These are phyloP conservation scores for Eutypa lata DNA, from an alignment of 2,329 filamentous ascomycete species.

Conservation along the genomic window DNA sequence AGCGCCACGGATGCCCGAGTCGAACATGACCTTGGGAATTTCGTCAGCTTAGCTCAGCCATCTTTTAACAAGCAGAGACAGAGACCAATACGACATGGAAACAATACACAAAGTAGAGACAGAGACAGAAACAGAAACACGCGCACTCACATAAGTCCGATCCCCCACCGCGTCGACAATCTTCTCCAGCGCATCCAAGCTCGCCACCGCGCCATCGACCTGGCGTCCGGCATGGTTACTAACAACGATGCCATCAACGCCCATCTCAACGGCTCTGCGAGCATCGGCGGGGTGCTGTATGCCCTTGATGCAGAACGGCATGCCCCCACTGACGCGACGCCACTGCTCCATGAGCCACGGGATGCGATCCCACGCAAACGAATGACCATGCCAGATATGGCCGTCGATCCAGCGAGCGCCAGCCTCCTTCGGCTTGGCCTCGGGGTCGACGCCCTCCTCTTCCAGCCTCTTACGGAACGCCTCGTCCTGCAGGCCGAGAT, in stretches of 20 bases:
- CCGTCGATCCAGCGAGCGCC: constrained; percentile 60
- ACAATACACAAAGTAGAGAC: too few relatives aligned
- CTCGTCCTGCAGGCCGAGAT: constrained; percentile 56
- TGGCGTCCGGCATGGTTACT: constrained; percentile 57
- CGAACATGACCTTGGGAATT: constrained; percentile 52
- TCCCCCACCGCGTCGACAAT: constrained; percentile 44
- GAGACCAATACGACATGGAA: too few relatives aligned
- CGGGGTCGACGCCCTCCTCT: constrained; percentile 50
- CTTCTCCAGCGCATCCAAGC: constrained; percentile 57
- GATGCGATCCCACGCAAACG: constrained; percentile 62
- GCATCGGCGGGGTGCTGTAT: constrained; percentile 61
- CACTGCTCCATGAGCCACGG: constrained; percentile 59
- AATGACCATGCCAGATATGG: constrained; percentile 60
- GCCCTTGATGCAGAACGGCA: constrained; percentile 59
- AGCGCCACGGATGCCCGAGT: constrained; percentile 55
- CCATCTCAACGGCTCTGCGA: constrained; percentile 51
- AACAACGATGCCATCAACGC: constrained; percentile 60
- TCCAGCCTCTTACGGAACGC: constrained; percentile 54
- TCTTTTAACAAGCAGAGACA: too few relatives aligned
- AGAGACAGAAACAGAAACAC: too few relatives aligned
- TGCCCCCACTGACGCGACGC: constrained; percentile 54
- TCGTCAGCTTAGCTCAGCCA: not conserved
- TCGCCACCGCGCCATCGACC: constrained; percentile 58
- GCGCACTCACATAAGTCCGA: constrained; percentile 25
- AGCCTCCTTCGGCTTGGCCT: constrained; percentile 49